Evolutionary conservation across 306 rosid species (phyloP).

Genomic region (Cercis canadensis): DNA sequence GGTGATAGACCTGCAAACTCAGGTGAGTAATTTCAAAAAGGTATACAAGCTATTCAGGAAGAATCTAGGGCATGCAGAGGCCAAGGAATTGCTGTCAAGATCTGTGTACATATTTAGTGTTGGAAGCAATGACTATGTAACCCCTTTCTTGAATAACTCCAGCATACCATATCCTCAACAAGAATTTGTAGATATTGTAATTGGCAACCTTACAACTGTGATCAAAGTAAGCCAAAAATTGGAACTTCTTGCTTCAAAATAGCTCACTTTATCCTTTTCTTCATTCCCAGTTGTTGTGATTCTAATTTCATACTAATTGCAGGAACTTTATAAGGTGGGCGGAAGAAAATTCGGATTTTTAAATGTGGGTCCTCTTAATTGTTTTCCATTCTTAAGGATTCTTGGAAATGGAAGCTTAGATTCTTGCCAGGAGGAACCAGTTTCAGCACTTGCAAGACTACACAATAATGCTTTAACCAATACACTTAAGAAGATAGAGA

Average conservation of each 20-base stretch:
- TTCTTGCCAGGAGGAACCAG: neutral
- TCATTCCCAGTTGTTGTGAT: slow-evolving; percentile 25
- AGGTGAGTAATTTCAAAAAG: slow-evolving; percentile 45
- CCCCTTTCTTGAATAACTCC: slow-evolving; percentile 14
- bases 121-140: slow-evolving; percentile 50
- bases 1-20: slow-evolving; percentile 54
- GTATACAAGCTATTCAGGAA: slow-evolving; percentile 36
- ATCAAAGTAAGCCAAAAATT: too few species aligned
- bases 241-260: too few species aligned
- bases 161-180: neutral
- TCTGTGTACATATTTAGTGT: slow-evolving; percentile 53
- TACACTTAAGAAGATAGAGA: slow-evolving; percentile 33
- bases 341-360: slow-evolving; percentile 53
- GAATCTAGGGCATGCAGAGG: slow-evolving; percentile 48
- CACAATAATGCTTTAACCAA: slow-evolving; percentile 49
- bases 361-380: slow-evolving; percentile 32
- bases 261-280: too few species aligned
- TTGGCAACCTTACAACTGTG: slow-evolving; percentile 52
- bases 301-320: too few species aligned
- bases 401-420: neutral
- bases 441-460: too few species aligned
- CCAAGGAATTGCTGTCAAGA: slow-evolving; percentile 47
- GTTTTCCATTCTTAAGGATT: slow-evolving; percentile 31
- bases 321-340: slow-evolving; percentile 46
- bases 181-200: slow-evolving; percentile 45